phyloP scores from a whole-genome alignment of 345 rosid species.

The Excoecaria cochinchinensis region DNA sequence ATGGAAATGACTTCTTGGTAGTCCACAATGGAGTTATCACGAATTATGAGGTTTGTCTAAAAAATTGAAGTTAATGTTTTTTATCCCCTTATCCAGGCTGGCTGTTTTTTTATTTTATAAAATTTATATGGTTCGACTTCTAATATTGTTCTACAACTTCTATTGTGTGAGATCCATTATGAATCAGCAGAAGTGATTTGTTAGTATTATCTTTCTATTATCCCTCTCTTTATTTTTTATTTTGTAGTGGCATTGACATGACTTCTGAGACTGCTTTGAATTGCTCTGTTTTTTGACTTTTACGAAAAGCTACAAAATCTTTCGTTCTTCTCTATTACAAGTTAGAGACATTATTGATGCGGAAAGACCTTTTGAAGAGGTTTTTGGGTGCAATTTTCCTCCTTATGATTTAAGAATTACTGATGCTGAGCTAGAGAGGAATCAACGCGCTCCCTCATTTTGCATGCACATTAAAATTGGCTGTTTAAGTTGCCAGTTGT shows the following conservation, averaged over 20 bases:
- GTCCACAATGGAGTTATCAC: slow-evolving; percentile 94
- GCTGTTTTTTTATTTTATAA: background rate
- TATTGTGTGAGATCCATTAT: background rate
- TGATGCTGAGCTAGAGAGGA: background rate
- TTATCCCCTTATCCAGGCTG: background rate
- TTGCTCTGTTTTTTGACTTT: background rate
- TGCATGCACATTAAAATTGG: background rate
- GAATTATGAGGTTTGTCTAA: slow-evolving; percentile 65
- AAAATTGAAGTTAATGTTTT: background rate
- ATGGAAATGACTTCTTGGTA: slow-evolving; percentile 82
- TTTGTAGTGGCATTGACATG: background rate
- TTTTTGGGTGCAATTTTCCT: background rate
- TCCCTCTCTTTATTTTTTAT: background rate
- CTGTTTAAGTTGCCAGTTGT: background rate
- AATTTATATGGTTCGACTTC: background rate
- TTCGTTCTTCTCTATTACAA: too few species aligned
- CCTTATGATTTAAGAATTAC: background rate
- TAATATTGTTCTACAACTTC: background rate
- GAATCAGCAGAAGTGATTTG: background rate
- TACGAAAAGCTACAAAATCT: background rate
- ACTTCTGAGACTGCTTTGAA: background rate
- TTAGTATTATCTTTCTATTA: background rate
- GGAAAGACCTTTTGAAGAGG: too few species aligned
- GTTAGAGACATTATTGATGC: too few species aligned
- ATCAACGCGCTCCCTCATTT: background rate